Evolutionary conservation across 2,329 filamentous ascomycete species (phyloP).

Genomic region (Verruconis gallopava): DNA sequence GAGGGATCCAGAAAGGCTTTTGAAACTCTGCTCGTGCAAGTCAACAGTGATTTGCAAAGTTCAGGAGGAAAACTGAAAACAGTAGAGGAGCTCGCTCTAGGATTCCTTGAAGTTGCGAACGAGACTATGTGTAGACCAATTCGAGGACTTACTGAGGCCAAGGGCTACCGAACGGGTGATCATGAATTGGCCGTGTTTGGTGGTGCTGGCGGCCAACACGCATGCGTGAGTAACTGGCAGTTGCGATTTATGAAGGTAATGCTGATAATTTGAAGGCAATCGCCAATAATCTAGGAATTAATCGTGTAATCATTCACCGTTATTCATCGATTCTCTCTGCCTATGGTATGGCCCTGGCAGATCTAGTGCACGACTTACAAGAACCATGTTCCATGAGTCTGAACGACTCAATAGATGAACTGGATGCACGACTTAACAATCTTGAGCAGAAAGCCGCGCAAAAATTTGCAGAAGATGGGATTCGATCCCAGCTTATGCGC

Average conservation of each 20-base stretch:
- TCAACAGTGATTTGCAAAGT: conserved; percentile 62
- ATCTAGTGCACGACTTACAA: conserved; percentile 84
- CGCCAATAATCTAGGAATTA: conserved; percentile 69
- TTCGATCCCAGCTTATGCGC: conserved; percentile 57
- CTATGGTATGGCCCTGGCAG: conserved; percentile 84
- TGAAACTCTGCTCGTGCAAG: conserved; percentile 59
- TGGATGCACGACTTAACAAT: conserved; percentile 63
- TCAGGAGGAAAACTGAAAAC: conserved; percentile 42
- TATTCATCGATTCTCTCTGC: conserved; percentile 85
- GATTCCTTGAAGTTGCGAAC: conserved; percentile 81
- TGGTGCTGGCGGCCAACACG: conserved; percentile 82
- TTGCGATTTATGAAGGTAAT: background rate
- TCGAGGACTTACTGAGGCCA: conserved; percentile 78
- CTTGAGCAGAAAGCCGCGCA: conserved; percentile 62
- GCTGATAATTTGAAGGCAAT: conserved; percentile 53
- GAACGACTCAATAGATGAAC: conserved; percentile 41
- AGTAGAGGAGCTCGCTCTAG: conserved; percentile 74
- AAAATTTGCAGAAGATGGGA: conserved; percentile 64
- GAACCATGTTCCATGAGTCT: conserved; percentile 55
- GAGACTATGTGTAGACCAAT: conserved; percentile 88
- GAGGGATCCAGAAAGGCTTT: conserved; percentile 65
- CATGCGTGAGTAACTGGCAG: conserved; percentile 26
- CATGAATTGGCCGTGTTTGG: conserved; percentile 89
- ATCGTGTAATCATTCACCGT: conserved; percentile 71
- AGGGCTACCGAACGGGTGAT: conserved; percentile 80